Percentiles rank a stretch among this genome's conserved stretches.
phyloP scores from a whole-genome alignment of 139 green algal species.

The Picochlorum sp. region DNA sequence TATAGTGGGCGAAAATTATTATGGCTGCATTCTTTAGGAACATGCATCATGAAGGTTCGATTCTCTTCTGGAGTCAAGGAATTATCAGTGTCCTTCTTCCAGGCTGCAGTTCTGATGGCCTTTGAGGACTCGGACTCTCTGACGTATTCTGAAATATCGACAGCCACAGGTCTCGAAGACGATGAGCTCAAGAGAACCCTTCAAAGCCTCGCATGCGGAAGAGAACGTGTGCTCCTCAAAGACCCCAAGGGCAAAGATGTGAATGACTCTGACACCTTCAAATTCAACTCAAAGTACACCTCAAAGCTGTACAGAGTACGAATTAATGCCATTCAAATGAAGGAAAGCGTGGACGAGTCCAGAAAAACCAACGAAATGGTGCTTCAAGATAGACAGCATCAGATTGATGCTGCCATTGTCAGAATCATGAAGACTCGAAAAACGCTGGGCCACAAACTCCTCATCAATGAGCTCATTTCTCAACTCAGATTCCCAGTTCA shows the following conservation, averaged over 20 bases:
- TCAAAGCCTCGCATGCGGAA: conserved; percentile 82
- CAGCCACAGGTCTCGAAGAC: conserved; percentile 53
- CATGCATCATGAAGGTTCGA: conserved; percentile 67
- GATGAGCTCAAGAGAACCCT: conserved; percentile 85
- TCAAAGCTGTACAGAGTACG: conserved; percentile 80
- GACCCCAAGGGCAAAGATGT: conserved; percentile 82
- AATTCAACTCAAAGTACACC: conserved; percentile 77
- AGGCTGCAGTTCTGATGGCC: conserved; percentile 88
- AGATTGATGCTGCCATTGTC: conserved; percentile 95
- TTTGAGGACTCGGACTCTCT: conserved; percentile 87
- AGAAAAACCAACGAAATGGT: conserved; percentile 83
- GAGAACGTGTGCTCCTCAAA: conserved; percentile 80
- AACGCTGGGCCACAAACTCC: conserved; percentile 83
- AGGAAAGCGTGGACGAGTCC: conserved; percentile 92
- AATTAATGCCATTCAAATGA: conserved; percentile 95
- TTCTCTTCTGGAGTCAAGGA: conserved; percentile 88
- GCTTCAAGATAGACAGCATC: conserved; percentile 81
- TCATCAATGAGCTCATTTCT: conserved; percentile 81
- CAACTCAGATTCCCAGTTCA: conserved; percentile 94
- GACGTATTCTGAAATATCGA: conserved; percentile 57
- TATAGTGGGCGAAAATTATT: conserved; percentile 82
- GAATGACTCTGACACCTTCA: conserved; percentile 71
- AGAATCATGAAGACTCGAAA: conserved; percentile 99
- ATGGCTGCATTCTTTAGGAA: conserved; percentile 83
- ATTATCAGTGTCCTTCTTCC: conserved; percentile 82